phyloP scores from a whole-genome alignment of 176 grass and related monocot genomes.

The Bothriochloa decipiens region DNA sequence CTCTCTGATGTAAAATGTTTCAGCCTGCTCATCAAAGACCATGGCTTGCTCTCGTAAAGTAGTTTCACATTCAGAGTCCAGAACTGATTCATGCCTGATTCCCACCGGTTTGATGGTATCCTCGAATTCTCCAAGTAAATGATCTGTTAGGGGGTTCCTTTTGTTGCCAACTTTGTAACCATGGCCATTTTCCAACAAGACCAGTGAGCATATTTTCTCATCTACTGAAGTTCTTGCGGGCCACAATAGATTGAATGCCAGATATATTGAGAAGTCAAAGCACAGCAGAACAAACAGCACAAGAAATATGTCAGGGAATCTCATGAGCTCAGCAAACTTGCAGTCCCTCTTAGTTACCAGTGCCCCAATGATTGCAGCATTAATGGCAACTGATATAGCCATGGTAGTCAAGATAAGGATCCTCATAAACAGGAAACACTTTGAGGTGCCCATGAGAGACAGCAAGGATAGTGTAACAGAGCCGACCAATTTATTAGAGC shows the following conservation, averaged over 20 bases:
- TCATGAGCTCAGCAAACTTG: slow-evolving; percentile 12
- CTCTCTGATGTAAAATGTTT: not conserved
- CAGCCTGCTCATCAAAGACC: not conserved
- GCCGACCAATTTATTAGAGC: too few species aligned
- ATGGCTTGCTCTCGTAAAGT: not conserved
- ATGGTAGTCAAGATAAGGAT: slow-evolving; percentile 13
- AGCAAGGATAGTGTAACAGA: not conserved
- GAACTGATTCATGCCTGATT: not conserved
- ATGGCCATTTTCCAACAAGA: slow-evolving; percentile 21
- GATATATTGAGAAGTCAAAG: not conserved
- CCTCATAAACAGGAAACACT: slow-evolving; percentile 7
- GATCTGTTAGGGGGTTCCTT: not conserved
- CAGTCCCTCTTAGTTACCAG: not conserved
- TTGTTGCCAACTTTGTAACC: not conserved
- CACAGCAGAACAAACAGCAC: not conserved
- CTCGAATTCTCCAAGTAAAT: not conserved
- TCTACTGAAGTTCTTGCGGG: not conserved
- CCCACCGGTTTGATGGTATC: not conserved
- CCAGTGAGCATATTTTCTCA: not conserved
- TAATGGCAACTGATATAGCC: not conserved
- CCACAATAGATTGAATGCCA: slow-evolving; percentile 19
- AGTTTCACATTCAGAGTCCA: slow-evolving; percentile 8
- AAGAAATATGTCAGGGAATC: not conserved
- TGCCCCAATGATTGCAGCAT: slow-evolving; percentile 9
- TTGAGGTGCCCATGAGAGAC: slow-evolving; percentile 12